Base-by-base conservation (phyloP, 2,329 filamentous ascomycete genomes). In the Trichophyton equinum region DNA sequence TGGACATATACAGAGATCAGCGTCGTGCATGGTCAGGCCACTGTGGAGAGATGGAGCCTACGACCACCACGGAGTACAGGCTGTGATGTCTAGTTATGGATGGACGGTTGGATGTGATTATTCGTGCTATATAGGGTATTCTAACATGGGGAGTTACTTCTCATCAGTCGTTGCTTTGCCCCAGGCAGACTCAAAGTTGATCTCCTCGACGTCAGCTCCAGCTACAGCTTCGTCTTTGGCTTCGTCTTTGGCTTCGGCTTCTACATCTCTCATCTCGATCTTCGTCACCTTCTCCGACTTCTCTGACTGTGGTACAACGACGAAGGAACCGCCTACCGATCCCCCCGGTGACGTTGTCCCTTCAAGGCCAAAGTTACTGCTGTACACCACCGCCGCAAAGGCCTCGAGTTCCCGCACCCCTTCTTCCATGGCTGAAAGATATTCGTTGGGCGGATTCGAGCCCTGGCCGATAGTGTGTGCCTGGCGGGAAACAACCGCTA, bases 401-500 rank as follows among this genome's bases (percentile, higher is more conserved):
- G 76, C 75, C 61, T 78, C 76, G 15, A 78, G 66, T 64, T 78
- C 76, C n/a, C 74, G 73, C 0, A 78, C 76, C 20, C 75, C 73
- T 58, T 75, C 72, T 58, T 78, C 75, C 70, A 77, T 76, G 1
- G 71, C 70, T 1, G 68, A 65, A 20, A 78, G 67, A 63, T 78
- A 78, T 55, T 78, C 71, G 62, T 78, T 78, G 1, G 75, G 75
- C 13, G 75, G 69, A 42, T 72, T 72, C 4, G 70, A 68, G 67
- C 89, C 89, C 68, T 87, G 86, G 59, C 91, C 92, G 66, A 99
- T 95, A 60, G 80, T 82, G 73, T 96, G 91, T 4, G 92, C 92
- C 76, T 99, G 91, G 66, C 90, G 84, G 44, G 91, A 94, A 68
- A 97, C 82, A 4, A 95, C 87, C 2, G 92, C 95, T 40, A 99